phyloP scores from a whole-genome alignment of 352 stramenopile species.

The Pilasporangium apinafurcum region DNA sequence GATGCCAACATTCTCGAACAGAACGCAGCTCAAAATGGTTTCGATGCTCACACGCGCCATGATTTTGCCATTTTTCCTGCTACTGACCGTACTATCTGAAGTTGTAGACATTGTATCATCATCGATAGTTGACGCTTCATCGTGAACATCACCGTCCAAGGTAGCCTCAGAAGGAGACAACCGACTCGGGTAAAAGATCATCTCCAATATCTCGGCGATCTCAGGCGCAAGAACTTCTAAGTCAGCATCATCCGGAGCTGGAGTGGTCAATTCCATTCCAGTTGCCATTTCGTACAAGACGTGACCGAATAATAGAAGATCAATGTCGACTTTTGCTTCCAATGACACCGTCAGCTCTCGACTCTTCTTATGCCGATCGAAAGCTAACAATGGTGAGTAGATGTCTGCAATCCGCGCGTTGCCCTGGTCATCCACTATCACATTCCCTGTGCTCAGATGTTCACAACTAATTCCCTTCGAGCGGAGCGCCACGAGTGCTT shows the following conservation, averaged over 20 bases:
- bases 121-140: neutral
- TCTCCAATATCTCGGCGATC: constrained; percentile 46
- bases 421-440: constrained; percentile 53
- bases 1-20: constrained; percentile 35
- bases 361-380: constrained; percentile 48
- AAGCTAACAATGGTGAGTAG: constrained; percentile 49
- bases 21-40: constrained; percentile 19
- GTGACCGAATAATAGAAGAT: constrained; percentile 64
- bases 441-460: constrained; percentile 55
- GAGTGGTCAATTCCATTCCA: constrained; percentile 38
- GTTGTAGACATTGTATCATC: neutral
- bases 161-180: neutral
- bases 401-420: constrained; percentile 58
- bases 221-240: constrained; percentile 43
- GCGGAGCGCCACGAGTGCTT: constrained; percentile 43
- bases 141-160: neutral
- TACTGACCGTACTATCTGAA: constrained; percentile 3
- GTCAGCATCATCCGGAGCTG: constrained; percentile 35
- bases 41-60: constrained; percentile 34
- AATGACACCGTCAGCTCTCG: constrained; percentile 54
- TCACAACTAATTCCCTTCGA: constrained; percentile 65
- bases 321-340: constrained; percentile 58
- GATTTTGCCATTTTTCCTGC: constrained; percentile 25
- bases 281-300: constrained; percentile 77
- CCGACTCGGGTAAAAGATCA: constrained; percentile 39